Evolutionary conservation across 805 yeast genomes (phyloP).

Genomic region (Metschnikowia cubensis): DNA sequence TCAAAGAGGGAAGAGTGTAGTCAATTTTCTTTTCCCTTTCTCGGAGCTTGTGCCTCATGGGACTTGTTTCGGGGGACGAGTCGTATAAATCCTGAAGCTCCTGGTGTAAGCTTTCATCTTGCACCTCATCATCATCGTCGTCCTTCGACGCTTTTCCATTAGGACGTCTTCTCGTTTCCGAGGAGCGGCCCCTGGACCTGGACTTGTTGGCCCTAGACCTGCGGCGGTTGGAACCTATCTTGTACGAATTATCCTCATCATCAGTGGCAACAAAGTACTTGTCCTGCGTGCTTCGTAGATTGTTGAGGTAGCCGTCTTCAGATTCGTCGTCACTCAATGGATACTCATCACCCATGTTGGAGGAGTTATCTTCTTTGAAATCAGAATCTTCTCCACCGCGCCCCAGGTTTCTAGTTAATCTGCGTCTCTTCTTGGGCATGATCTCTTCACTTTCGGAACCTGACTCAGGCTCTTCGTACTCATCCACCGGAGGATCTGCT

Average conservation of each 20-base stretch:
- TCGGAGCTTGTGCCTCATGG: constrained; percentile 39
- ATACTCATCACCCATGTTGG: constrained; percentile 11
- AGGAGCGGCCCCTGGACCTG: constrained; percentile 16
- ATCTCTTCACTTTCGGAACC: constrained; percentile 11
- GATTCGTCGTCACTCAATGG: constrained; percentile 9
- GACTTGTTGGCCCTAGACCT: constrained; percentile 22
- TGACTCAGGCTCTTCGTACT: constrained; percentile 12
- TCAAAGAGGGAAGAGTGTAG: constrained; percentile 81
- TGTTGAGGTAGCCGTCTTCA: constrained; percentile 18
- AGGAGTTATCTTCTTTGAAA: constrained; percentile 14
- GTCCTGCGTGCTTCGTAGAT: constrained; percentile 23
- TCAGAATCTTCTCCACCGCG: constrained; percentile 19
- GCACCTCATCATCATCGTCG: constrained; percentile 24
- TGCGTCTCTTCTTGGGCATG: constrained; percentile 14
- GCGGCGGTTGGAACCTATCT: constrained; percentile 20
- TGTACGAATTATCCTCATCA: constrained; percentile 28
- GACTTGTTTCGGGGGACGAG: constrained; percentile 51
- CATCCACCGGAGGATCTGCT: not conserved
- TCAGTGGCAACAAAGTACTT: constrained; percentile 36
- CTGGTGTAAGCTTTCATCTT: constrained; percentile 44
- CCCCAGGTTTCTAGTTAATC: constrained; percentile 5
- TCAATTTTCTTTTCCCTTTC: constrained; percentile 59
- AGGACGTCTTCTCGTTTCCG: constrained; percentile 15
- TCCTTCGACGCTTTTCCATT: constrained; percentile 8
- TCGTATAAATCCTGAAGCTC: constrained; percentile 66